Conservation (phyloP, 2,329 filamentous ascomycete genomes). For the Ascosphaera apis region DNA sequence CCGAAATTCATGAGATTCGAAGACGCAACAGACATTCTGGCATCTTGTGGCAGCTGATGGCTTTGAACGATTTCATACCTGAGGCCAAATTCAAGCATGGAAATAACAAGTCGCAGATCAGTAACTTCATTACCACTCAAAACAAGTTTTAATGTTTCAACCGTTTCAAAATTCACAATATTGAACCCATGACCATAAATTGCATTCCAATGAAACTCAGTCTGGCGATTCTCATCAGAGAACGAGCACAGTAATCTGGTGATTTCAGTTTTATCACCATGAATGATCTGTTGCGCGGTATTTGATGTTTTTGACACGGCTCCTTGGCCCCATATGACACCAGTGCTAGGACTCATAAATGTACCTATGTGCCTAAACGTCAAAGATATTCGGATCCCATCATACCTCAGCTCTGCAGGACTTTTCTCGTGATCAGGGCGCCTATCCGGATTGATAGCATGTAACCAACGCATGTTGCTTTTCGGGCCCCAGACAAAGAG, state of each 20-base stretch:
- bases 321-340: constrained; percentile 76
- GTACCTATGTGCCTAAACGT: constrained; percentile 83
- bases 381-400: constrained; percentile 62
- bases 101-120: constrained; percentile 17
- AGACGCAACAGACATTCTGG: not conserved
- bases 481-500: constrained; percentile 58
- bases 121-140: constrained; percentile 12
- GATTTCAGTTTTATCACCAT: constrained; percentile 43
- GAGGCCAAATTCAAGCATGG: constrained; percentile 17
- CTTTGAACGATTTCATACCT: constrained; percentile 12
- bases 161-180: constrained; percentile 32
- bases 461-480: constrained; percentile 74
- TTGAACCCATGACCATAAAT: constrained; percentile 67
- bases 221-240: constrained; percentile 57
- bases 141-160: constrained; percentile 11
- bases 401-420: constrained; percentile 44
- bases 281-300: constrained; percentile 40
- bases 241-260: constrained; percentile 51
- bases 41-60: not conserved
- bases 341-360: constrained; percentile 43
- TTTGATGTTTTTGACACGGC: constrained; percentile 44
- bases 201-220: constrained; percentile 46
- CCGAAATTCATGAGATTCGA: constrained; percentile 1
- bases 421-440: constrained; percentile 44
- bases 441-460: constrained; percentile 79